Evolutionary conservation across 2,329 filamentous ascomycete species (phyloP), one percentile per base, ranked within the genome.

Genomic region (Fusarium armeniacum): DNA sequence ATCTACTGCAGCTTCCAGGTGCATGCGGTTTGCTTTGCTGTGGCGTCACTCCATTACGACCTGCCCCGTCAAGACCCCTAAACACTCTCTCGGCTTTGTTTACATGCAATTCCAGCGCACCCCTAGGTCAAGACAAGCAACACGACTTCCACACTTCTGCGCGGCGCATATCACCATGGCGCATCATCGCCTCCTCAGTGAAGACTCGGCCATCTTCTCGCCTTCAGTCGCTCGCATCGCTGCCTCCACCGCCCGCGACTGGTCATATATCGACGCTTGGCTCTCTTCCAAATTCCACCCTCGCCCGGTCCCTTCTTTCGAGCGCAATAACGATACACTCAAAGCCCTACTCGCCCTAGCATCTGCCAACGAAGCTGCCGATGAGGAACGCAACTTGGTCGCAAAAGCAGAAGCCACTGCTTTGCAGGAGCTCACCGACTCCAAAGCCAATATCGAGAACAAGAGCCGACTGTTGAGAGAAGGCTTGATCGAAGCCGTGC

Each of bases 201-300:
- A 73, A 64, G 76, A 76, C 24, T 78, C 80, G 44, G 87, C 88
- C 65, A 89, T 91, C 59, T 91, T 91, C 80, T 91, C 89, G 6
- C 89, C 89, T 15, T 90, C 88, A 0, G 82, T 90, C 33, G 89
- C 89, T 54, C 91, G 93, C 62, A 90, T 92, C 65, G 92, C 93
- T 71, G 91, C 92, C 67, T 91, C 92, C 15, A 90, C 92, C 67
- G 92, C 93, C 47, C 94, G 95, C 77, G 94, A 98, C 80, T 98
- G 95, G 95, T 90, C 90, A 58, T 93, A 92, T 71, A 87, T 98
- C 72, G 93, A 97, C 80, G 84, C 84, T 73, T 98, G 95, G 94
- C 88, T 98, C 13, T 84, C 85, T 46, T 85, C 87, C 62, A 92
- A 92, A 76, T 92, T 92, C 72, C 84, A 85, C 45, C 86, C 87